Conservation (phyloP, 306 rosid species). For the Bauhinia variegata region DNA sequence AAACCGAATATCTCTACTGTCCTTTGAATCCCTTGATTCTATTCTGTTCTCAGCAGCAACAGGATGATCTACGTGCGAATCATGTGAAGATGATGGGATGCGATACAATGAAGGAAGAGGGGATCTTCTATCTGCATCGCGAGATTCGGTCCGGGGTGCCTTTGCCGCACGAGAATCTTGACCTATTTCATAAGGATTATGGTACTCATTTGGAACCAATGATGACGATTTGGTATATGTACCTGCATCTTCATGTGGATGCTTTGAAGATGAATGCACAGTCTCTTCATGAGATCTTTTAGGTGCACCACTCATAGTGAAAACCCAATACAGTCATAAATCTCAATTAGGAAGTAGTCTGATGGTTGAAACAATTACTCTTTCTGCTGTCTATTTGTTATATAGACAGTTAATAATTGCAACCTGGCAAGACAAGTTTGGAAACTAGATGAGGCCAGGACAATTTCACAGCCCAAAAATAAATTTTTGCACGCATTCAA, state of each 20-base stretch:
- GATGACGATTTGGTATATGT: constrained; percentile 61
- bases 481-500: constrained; percentile 9
- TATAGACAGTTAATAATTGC: constrained; percentile 22
- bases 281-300: constrained; percentile 79
- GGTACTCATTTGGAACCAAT: constrained; percentile 61
- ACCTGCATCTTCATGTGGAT: constrained; percentile 66
- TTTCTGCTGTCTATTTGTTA: constrained; percentile 6
- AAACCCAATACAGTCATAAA: constrained; percentile 32
- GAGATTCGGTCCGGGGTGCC: constrained; percentile 68
- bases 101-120: constrained; percentile 66
- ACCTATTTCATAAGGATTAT: constrained; percentile 63
- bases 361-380: constrained; percentile 33
- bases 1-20: constrained; percentile 60
- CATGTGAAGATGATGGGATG: constrained; percentile 54
- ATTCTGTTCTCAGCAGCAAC: constrained; percentile 57
- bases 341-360: constrained; percentile 29
- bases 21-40: constrained; percentile 75
- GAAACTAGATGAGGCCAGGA: constrained; percentile 23
- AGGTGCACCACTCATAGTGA: constrained; percentile 74
- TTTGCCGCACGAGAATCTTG: constrained; percentile 63
- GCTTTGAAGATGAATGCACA: constrained; percentile 70
- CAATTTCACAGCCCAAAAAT: constrained; percentile 7
- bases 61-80: constrained; percentile 59
- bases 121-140: constrained; percentile 78
- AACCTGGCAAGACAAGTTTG: constrained; percentile 31